phyloP scores from a whole-genome alignment of 1,139 yeast genomes.

The Suhomyces anneliseae region DNA sequence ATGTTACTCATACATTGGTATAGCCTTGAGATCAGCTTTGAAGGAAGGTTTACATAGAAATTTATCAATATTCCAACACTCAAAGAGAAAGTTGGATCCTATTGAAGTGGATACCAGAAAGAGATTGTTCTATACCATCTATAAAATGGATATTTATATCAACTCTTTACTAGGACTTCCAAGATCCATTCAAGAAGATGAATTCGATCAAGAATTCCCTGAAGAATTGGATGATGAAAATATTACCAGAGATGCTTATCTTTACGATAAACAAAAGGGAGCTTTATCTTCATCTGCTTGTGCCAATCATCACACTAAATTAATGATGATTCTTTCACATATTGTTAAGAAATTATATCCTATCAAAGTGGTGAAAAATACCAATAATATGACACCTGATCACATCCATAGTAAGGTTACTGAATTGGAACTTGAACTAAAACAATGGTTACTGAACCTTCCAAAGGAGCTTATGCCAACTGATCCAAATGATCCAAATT shows the following conservation, averaged over 20 bases:
- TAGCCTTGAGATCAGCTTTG: slow-evolving; percentile 81
- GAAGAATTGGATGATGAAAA: slow-evolving; percentile 84
- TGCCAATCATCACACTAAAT: slow-evolving; percentile 81
- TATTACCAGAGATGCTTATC: slow-evolving; percentile 63
- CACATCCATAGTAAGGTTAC: slow-evolving; percentile 65
- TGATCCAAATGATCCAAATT: slow-evolving; percentile 41
- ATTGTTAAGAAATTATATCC: slow-evolving; percentile 47
- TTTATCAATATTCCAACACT: slow-evolving; percentile 52
- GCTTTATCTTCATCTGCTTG: slow-evolving; percentile 72
- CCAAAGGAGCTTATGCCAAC: slow-evolving; percentile 79
- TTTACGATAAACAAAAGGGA: slow-evolving; percentile 37
- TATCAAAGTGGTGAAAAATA: slow-evolving; percentile 29
- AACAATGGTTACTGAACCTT: slow-evolving; percentile 71
- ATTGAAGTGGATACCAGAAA: slow-evolving; percentile 85
- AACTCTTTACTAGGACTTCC: slow-evolving; percentile 91
- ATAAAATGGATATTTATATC: slow-evolving; percentile 88
- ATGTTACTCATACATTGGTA: slow-evolving; percentile 91
- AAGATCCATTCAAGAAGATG: slow-evolving; percentile 69
- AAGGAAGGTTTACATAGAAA: slow-evolving; percentile 87
- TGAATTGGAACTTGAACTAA: slow-evolving; percentile 68
- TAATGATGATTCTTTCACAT: slow-evolving; percentile 52
- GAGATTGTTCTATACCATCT: slow-evolving; percentile 82
- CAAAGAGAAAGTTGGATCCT: slow-evolving; percentile 60
- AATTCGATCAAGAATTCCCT: slow-evolving; percentile 87
- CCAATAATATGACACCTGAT: slow-evolving; percentile 30